These are phyloP conservation scores for Lineolata rhizophorae DNA, from an alignment of 495 filamentous ascomycete genomes.

Conservation along the genomic window DNA sequence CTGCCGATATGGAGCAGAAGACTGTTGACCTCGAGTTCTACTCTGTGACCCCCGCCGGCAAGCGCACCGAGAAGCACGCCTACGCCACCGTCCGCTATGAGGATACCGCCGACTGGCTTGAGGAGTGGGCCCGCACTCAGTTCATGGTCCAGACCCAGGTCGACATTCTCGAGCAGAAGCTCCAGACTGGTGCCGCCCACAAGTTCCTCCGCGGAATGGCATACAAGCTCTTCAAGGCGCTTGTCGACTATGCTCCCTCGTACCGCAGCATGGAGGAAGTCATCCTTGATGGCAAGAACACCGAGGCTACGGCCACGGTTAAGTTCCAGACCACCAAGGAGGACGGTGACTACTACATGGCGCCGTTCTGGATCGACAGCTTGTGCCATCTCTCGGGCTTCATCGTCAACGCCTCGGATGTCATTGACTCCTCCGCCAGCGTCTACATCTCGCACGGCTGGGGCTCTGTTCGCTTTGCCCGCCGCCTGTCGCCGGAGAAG, in stretches of 20 bases:
- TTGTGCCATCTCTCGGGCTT: slow-evolving; percentile 29
- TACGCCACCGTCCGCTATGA: slow-evolving; percentile 18
- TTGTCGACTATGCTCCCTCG: slow-evolving; percentile 20
- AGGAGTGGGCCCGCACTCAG: slow-evolving; percentile 19
- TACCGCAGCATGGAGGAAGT: slow-evolving; percentile 24
- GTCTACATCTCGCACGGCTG: slow-evolving; percentile 26
- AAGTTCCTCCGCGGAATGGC: slow-evolving; percentile 23
- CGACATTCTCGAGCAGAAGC: slow-evolving; percentile 19
- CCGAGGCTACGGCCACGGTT: slow-evolving; percentile 21
- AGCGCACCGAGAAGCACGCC: slow-evolving; percentile 18
- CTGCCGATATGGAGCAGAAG: slow-evolving; percentile 18
- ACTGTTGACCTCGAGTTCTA: slow-evolving; percentile 17
- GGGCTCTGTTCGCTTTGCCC: slow-evolving; percentile 19
- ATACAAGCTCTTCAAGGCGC: slow-evolving; percentile 25
- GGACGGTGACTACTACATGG: slow-evolving; percentile 21
- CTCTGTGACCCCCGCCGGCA: slow-evolving; percentile 19
- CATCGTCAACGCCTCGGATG: slow-evolving; percentile 29
- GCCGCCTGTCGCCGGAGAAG: slow-evolving; percentile 16
- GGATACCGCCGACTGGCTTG: slow-evolving; percentile 17
- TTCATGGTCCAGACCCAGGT: slow-evolving; percentile 24
- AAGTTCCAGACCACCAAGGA: slow-evolving; percentile 20
- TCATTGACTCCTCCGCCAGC: slow-evolving; percentile 22
- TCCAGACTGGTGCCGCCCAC: slow-evolving; percentile 20
- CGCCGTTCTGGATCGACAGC: slow-evolving; percentile 28
- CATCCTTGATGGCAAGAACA: slow-evolving; percentile 21